Conservation (phyloP, 768 basidiomycete species). For the Macrolepiota albuminosa region DNA sequence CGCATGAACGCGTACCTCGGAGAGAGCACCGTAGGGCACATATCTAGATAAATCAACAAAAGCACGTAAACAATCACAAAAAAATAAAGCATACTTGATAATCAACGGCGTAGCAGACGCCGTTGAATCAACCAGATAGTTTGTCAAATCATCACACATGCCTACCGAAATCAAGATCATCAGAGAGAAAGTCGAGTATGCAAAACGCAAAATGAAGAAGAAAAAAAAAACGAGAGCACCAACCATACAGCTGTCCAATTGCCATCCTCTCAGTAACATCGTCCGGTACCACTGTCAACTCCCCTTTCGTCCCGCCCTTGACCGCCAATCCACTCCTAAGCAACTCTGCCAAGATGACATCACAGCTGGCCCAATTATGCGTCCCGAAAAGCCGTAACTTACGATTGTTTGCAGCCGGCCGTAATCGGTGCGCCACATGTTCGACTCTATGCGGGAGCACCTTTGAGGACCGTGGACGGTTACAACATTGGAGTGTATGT, state of each 20-base stretch:
- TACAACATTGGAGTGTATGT: slow-evolving; percentile 82
- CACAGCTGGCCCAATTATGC: slow-evolving; percentile 73
- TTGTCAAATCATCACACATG: slow-evolving; percentile 81
- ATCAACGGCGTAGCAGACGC: slow-evolving; percentile 58
- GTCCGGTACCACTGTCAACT: slow-evolving; percentile 34
- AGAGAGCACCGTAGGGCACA: slow-evolving; percentile 70
- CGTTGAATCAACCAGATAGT: slow-evolving; percentile 57
- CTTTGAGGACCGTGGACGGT: slow-evolving; percentile 58
- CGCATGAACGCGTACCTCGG: slow-evolving; percentile 40
- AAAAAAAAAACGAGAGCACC: slow-evolving; percentile 92
- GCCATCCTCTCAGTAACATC: slow-evolving; percentile 62
- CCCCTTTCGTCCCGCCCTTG: slow-evolving; percentile 18
- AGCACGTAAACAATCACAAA: slow-evolving; percentile 3
- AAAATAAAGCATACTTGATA: slow-evolving; percentile 51
- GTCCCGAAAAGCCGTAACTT: slow-evolving; percentile 65
- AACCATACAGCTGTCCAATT: slow-evolving; percentile 83
- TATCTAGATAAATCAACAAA: slow-evolving; percentile 33
- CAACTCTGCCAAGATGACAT: slow-evolving; percentile 57
- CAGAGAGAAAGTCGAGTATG: no score
- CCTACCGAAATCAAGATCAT: no score
- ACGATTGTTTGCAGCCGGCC: no score
- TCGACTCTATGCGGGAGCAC: no score
- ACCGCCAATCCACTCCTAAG: slow-evolving; percentile 50
- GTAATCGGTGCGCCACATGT: no score
- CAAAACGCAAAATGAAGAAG: no score